Percentiles rank a stretch among this genome's conserved stretches.
Conservation (phyloP, 1,284 basidiomycete genomes). For the Ustilago sp. region DNA sequence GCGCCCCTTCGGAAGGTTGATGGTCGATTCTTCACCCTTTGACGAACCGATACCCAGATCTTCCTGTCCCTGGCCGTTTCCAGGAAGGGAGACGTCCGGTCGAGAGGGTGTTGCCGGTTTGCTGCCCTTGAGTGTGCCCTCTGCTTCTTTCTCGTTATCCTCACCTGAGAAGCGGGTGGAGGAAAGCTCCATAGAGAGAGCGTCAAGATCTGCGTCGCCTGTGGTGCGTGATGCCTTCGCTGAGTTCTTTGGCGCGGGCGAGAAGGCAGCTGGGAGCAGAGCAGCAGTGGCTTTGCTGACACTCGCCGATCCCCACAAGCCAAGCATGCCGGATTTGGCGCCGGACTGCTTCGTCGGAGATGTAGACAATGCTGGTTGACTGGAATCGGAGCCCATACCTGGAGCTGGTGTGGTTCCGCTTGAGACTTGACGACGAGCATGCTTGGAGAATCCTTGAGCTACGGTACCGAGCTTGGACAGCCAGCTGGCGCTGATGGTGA, state of each 20-base stretch:
- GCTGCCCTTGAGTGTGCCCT: slow-evolving; percentile 43
- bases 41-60: neutral
- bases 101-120: slow-evolving; percentile 31
- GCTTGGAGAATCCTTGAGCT: slow-evolving; percentile 63
- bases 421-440: slow-evolving; percentile 43
- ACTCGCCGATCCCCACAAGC: slow-evolving; percentile 49
- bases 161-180: slow-evolving; percentile 18
- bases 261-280: slow-evolving; percentile 23
- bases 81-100: neutral
- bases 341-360: slow-evolving; percentile 30
- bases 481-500: slow-evolving; percentile 68
- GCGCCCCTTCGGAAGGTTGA: slow-evolving; percentile 36
- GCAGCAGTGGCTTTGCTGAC: slow-evolving; percentile 48
- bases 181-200: slow-evolving; percentile 34
- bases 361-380: slow-evolving; percentile 13
- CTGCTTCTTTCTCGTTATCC: slow-evolving; percentile 31
- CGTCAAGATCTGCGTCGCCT: slow-evolving; percentile 51
- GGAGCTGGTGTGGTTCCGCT: slow-evolving; percentile 10
- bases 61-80: neutral
- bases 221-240: slow-evolving; percentile 15
- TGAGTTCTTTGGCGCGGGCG: slow-evolving; percentile 9
- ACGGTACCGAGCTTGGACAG: slow-evolving; percentile 67
- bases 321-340: slow-evolving; percentile 39
- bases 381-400: neutral
- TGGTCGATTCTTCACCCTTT: slow-evolving; percentile 1